A percentile compares a stretch with the other conserved stretches of the same genome.
Evolutionary conservation across 768 basidiomycete genomes (phyloP).

Genomic region (Tylopilus subfusipes): DNA sequence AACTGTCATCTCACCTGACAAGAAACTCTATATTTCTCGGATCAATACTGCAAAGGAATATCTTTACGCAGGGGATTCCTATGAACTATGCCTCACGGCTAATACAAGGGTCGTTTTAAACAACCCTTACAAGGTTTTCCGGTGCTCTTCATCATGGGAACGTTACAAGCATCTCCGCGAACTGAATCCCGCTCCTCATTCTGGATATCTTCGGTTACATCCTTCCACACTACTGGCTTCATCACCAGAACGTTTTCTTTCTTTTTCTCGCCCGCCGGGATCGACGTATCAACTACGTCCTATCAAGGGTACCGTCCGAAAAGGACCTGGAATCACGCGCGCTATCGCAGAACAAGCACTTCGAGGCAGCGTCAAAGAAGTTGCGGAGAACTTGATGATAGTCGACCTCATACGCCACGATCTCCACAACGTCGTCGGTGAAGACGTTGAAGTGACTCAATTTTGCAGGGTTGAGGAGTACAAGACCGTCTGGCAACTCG

Average conservation of each 20-base stretch:
- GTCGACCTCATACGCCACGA: slow-evolving; percentile 95
- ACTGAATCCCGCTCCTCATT: slow-evolving; percentile 86
- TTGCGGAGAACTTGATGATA: slow-evolving; percentile 98
- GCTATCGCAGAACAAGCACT: slow-evolving; percentile 62
- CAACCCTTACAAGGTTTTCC: slow-evolving; percentile 21
- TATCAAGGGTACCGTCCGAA: slow-evolving; percentile 89
- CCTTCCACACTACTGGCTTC: slow-evolving; percentile 79
- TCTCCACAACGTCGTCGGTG: slow-evolving; percentile 78
- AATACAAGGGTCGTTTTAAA: slow-evolving; percentile 56
- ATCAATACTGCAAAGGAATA: slow-evolving; percentile 71
- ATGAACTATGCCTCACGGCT: slow-evolving; percentile 89
- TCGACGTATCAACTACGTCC: slow-evolving; percentile 80
- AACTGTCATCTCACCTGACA: slow-evolving; percentile 52
- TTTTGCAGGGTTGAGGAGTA: slow-evolving; percentile 91
- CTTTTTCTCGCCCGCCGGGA: slow-evolving; percentile 62
- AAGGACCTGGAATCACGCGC: slow-evolving; percentile 59
- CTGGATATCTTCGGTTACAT: slow-evolving; percentile 73
- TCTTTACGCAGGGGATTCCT: slow-evolving; percentile 82
- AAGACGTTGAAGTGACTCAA: slow-evolving; percentile 76
- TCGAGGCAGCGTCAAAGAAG: slow-evolving; percentile 75
- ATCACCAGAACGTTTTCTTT: slow-evolving; percentile 90
- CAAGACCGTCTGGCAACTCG: slow-evolving; percentile 92
- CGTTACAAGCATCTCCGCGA: slow-evolving; percentile 68
- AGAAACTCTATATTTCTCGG: slow-evolving; percentile 57
- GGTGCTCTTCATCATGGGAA: slow-evolving; percentile 54